Evolutionary conservation across 768 basidiomycete species (phyloP).

Genomic region (Trametes elegans): DNA sequence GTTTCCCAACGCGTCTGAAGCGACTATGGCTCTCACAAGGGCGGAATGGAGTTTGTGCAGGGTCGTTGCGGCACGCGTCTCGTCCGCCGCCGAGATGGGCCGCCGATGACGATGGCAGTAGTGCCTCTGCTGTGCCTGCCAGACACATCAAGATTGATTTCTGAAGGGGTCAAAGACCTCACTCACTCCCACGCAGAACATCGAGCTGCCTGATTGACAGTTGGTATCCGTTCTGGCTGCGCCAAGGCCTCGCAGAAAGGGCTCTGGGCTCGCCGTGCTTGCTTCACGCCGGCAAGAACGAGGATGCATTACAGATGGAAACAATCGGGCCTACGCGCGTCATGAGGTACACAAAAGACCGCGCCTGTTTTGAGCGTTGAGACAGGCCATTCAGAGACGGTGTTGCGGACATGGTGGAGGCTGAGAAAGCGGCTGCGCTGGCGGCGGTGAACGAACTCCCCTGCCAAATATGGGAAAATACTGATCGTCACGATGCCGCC

Average conservation of each 20-base stretch:
- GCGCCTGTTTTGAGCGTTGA: neutral
- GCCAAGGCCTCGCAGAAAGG: neutral
- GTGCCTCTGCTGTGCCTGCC: neutral
- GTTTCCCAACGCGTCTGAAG: neutral
- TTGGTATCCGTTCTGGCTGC: neutral
- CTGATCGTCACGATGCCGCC: neutral
- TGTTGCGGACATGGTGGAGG: neutral
- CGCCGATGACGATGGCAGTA: neutral
- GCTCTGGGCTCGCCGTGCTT: neutral
- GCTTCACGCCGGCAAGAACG: neutral
- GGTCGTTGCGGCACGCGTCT: neutral
- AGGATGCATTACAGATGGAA: neutral
- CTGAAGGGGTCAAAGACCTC: neutral
- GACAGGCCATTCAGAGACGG: neutral
- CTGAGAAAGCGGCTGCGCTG: conserved; percentile 2
- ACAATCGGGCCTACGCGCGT: neutral
- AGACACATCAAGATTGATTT: neutral
- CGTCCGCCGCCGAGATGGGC: neutral
- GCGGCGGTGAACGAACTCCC: neutral
- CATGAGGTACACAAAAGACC: neutral
- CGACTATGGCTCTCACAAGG: neutral
- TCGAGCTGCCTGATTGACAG: neutral
- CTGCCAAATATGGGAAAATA: neutral
- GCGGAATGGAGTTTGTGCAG: neutral
- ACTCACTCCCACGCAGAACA: neutral